phyloP scores from a whole-genome alignment of 495 filamentous ascomycete species.

The Penicillium herquei region DNA sequence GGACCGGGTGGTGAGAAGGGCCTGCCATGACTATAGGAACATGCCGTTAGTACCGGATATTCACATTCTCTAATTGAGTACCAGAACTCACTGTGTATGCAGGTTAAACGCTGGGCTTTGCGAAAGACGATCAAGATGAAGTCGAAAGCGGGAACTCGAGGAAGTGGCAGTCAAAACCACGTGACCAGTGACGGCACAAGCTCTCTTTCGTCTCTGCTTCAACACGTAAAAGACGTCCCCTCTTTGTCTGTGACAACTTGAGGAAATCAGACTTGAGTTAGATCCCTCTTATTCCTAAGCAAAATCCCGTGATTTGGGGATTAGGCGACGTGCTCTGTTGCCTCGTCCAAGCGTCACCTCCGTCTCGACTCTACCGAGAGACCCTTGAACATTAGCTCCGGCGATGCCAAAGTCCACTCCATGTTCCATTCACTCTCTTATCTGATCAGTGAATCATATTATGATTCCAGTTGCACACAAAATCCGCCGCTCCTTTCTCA shows the following conservation, averaged over 20 bases:
- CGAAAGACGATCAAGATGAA: background rate
- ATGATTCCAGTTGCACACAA: background rate
- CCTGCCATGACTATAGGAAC: conserved; percentile 49
- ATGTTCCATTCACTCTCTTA: background rate
- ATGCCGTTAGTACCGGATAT: conserved; percentile 3
- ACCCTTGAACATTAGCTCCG: conserved; percentile 6
- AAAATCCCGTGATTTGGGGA: background rate
- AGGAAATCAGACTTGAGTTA: background rate
- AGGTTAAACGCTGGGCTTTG: conserved; percentile 2
- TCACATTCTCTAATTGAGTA: no score
- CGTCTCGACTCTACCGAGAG: background rate
- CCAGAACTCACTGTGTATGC: background rate
- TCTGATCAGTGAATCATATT: conserved; percentile 2
- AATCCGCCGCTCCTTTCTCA: background rate
- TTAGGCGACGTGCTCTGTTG: background rate
- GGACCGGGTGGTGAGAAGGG: conserved; percentile 61
- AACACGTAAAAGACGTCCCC: background rate
- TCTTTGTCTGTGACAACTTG: background rate
- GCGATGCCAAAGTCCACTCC: conserved; percentile 5
- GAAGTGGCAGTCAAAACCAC: conserved; percentile 1
- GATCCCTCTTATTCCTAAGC: background rate
- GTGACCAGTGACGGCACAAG: conserved; percentile 3
- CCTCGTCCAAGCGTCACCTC: background rate
- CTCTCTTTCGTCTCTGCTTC: background rate
- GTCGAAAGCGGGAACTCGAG: conserved; percentile 5